Conservation (phyloP, 2,329 filamentous ascomycete species). For the Penicillium crustosum region DNA sequence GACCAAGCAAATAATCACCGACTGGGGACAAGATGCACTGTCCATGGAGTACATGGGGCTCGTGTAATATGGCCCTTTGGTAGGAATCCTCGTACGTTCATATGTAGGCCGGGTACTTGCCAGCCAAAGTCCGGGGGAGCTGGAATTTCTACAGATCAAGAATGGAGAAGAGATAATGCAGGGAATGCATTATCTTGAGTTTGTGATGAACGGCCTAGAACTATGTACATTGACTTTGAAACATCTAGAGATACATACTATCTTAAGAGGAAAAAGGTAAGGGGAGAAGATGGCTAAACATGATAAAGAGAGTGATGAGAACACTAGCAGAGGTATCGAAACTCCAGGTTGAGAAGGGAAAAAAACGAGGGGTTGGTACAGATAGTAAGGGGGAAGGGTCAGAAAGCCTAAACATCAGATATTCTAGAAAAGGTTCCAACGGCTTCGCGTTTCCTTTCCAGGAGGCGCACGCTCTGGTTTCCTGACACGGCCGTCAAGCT, state of each 20-base stretch:
- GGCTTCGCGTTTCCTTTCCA: slow-evolving; percentile 38
- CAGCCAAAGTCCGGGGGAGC: background rate
- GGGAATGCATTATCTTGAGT: background rate
- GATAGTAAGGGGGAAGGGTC: background rate
- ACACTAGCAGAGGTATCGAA: slow-evolving; percentile 15
- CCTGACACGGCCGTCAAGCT: slow-evolving; percentile 72
- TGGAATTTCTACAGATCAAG: background rate
- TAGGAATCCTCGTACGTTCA: background rate
- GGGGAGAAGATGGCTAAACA: background rate
- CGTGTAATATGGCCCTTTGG: background rate
- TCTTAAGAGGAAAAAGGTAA: slow-evolving; percentile 2
- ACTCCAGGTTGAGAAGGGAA: slow-evolving; percentile 2
- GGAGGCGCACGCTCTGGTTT: slow-evolving; percentile 38
- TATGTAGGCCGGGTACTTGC: background rate
- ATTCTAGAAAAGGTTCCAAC: slow-evolving; percentile 47
- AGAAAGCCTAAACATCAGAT: background rate
- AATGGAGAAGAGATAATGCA: background rate
- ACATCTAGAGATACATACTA: slow-evolving; percentile 7
- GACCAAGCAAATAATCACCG: background rate
- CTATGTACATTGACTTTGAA: slow-evolving; percentile 18
- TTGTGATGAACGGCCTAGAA: background rate
- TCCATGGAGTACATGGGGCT: background rate
- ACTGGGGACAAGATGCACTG: background rate
- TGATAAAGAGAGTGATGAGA: slow-evolving; percentile 4
- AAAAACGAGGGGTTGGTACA: slow-evolving; percentile 5